Base-by-base conservation (phyloP, 371 early-diverging fungal species). In the Mucor irregularis region DNA sequence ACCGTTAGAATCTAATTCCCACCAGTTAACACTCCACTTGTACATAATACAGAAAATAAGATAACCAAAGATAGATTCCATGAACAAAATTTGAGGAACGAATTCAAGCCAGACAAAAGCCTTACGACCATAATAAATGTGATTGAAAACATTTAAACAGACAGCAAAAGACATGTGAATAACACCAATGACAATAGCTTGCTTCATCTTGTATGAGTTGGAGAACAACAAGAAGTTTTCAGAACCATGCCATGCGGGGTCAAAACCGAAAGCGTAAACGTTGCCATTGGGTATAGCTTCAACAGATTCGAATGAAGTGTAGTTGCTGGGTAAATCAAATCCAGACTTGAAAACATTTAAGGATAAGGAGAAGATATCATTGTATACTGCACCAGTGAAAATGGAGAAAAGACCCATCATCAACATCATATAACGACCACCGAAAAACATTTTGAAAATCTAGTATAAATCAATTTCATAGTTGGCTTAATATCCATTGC, bases 171-270 rank as follows among this genome's bases (percentile, higher is more conserved):
- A 74, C 99, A 99, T 99, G 22, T 38, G 46, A 28, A 50, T 53
- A 34, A 99, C 97, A 63, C 99, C 99, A 38, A 99, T 66, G 48
- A 99, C 84, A 61, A 99, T 88, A 28, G 98, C 92, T 89, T 95
- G 92, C 74, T 99, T 99, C 99, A 99, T 99, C 85, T 99, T 99
- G 85, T 99, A 96, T 31, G 98, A 97, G 82, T 99, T 99, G 58
- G 91, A 85, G 73, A 99, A 99, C 29, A 95, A 70, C 56, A 97
- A 84, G 58, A 81, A 88, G 77, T 95, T 97, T 35, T 96, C 95
- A 5, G 96, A 80, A 16, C 89, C 90, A 64, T 96, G 95, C 99
- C 99, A 99, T 1, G 90, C 87, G n/a, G 89, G 90, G 62, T 92
- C 93, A 44, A 93, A 76, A 54, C 93, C 95, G 49, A 90, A 78